Percentiles rank a stretch among this genome's conserved stretches.
phyloP scores from a whole-genome alignment of 176 grass and related monocot genomes.

The Oryza coarctata region DNA sequence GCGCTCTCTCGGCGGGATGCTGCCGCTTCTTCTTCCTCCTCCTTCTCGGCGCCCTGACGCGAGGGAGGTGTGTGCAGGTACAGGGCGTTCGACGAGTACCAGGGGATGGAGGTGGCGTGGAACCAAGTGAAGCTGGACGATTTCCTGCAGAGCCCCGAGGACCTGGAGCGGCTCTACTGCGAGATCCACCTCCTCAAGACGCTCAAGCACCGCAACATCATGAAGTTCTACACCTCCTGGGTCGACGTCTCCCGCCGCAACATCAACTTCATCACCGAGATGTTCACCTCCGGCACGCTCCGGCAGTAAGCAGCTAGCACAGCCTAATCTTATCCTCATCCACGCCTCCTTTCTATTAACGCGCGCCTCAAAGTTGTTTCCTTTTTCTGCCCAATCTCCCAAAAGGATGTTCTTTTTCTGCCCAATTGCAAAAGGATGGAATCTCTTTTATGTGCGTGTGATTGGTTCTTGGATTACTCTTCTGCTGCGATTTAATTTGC shows the following conservation, averaged over 20 bases:
- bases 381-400: constrained; percentile 8
- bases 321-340: too few relatives aligned
- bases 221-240: constrained; percentile 97
- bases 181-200: constrained; percentile 99
- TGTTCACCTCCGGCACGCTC: constrained; percentile 97
- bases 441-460: background rate
- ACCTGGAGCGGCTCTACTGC: constrained; percentile 90
- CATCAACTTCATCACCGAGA: constrained; percentile 99
- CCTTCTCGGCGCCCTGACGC: background rate
- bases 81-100: constrained; percentile 83
- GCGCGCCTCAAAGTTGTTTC: background rate
- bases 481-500: background rate
- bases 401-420: constrained; percentile 23
- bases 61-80: constrained; percentile 50
- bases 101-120: constrained; percentile 98
- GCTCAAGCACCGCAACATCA: constrained; percentile 91
- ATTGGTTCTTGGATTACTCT: constrained; percentile 23
- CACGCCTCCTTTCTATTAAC: background rate
- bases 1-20: background rate
- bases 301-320: constrained; percentile 60
- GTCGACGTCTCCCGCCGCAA: constrained; percentile 73
- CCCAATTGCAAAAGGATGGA: background rate
- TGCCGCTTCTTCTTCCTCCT: background rate
- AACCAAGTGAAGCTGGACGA: constrained; percentile 96
- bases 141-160: constrained; percentile 80